Evolutionary conservation across 345 rosid genomes (phyloP).

Genomic region (Eutrema yunnanense): DNA sequence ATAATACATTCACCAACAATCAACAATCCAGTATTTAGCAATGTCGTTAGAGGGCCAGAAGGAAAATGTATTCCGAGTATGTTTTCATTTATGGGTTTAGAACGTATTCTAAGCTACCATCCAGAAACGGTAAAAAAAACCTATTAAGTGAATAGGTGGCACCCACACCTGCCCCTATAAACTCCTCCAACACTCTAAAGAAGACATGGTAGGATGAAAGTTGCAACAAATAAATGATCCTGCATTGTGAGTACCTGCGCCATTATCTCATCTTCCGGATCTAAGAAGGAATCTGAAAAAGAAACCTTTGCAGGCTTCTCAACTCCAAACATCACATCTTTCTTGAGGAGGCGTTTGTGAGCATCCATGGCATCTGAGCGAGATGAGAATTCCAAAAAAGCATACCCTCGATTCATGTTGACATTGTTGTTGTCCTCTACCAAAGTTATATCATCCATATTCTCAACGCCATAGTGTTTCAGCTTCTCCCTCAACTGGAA

Average conservation of each 20-base stretch:
- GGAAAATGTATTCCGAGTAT: background rate
- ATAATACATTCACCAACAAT: background rate
- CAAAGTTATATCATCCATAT: constrained; percentile 81
- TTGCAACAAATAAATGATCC: constrained; percentile 20
- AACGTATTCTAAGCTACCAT: background rate
- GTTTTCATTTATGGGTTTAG: background rate
- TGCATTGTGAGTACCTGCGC: constrained; percentile 66
- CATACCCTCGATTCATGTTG: constrained; percentile 97
- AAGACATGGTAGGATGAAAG: constrained; percentile 18
- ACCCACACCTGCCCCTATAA: background rate
- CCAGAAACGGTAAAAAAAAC: background rate
- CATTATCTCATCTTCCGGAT: constrained; percentile 93
- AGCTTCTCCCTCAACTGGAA: constrained; percentile 92
- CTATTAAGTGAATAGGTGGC: background rate
- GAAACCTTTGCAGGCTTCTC: constrained; percentile 97
- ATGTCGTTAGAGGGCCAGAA: constrained; percentile 3
- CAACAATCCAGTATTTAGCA: background rate
- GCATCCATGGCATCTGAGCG: constrained; percentile 95
- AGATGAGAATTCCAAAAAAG: constrained; percentile 88
- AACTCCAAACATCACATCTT: constrained; percentile 90
- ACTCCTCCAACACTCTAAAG: constrained; percentile 19
- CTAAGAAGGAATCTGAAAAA: constrained; percentile 94
- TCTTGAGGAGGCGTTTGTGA: constrained; percentile 82
- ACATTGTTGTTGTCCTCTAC: constrained; percentile 85
- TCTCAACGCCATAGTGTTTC: constrained; percentile 89